Percentiles rank a stretch among this genome's conserved stretches.
phyloP scores from a whole-genome alignment of 2,329 filamentous ascomycete genomes.

The Escovopsis weberi region DNA sequence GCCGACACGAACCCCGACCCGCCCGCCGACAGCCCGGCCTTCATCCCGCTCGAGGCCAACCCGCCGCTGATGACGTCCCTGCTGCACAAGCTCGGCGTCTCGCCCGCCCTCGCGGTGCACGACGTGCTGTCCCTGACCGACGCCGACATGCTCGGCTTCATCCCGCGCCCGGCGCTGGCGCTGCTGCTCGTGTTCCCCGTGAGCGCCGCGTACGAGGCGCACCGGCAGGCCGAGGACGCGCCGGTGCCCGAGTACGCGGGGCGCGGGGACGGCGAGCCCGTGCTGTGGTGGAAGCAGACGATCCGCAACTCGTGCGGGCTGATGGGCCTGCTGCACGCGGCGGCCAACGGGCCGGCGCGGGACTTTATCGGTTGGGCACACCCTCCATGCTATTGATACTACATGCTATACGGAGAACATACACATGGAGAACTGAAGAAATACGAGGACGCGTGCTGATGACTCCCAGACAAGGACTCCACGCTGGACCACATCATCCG shows the following conservation, averaged over 20 bases:
- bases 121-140: slow-evolving; percentile 89
- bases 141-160: slow-evolving; percentile 66
- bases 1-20: slow-evolving; percentile 25
- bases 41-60: slow-evolving; percentile 56
- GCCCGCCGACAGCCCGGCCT: slow-evolving; percentile 25
- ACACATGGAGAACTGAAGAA: not conserved
- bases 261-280: slow-evolving; percentile 54
- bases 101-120: slow-evolving; percentile 61
- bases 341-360: slow-evolving; percentile 60
- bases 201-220: slow-evolving; percentile 61
- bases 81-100: slow-evolving; percentile 71
- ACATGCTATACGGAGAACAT: not conserved
- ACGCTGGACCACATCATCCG: slow-evolving; percentile 51
- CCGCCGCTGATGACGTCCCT: slow-evolving; percentile 78
- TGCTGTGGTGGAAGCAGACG: slow-evolving; percentile 90
- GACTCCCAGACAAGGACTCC: slow-evolving; percentile 28
- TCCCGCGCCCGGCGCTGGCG: slow-evolving; percentile 77
- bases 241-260: slow-evolving; percentile 48
- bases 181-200: slow-evolving; percentile 88
- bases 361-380: slow-evolving; percentile 38
- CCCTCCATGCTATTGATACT: not conserved
- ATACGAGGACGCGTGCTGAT: no score
- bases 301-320: slow-evolving; percentile 88
- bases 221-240: slow-evolving; percentile 60
- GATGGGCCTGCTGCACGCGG: slow-evolving; percentile 74